phyloP scores from a whole-genome alignment of 2,329 filamentous ascomycete genomes.

The Diplodia sapinea region DNA sequence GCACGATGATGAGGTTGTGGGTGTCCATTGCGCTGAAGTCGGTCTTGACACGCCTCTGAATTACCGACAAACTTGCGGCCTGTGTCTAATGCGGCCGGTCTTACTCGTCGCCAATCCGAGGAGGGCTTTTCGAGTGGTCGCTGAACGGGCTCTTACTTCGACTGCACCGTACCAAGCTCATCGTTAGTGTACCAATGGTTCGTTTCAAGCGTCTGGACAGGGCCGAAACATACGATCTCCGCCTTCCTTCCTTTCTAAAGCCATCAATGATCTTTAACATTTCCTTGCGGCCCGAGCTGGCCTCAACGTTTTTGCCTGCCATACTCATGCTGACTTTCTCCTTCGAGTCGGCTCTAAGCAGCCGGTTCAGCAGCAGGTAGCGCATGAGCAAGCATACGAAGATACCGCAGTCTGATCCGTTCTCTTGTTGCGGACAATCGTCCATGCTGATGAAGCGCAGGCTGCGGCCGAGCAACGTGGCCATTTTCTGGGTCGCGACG shows the following conservation, averaged over 20 bases:
- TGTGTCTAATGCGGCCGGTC: neutral
- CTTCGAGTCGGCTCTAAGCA: slow-evolving; percentile 77
- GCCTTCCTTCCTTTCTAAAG: slow-evolving; percentile 82
- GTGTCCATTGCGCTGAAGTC: neutral
- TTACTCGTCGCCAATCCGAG: slow-evolving; percentile 44
- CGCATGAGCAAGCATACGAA: slow-evolving; percentile 97
- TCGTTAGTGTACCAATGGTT: slow-evolving; percentile 4
- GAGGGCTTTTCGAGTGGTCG: slow-evolving; percentile 44
- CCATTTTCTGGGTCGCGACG: slow-evolving; percentile 71
- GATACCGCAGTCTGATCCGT: slow-evolving; percentile 91
- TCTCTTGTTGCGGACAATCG: slow-evolving; percentile 89
- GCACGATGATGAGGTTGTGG: neutral
- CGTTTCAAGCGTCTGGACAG: neutral
- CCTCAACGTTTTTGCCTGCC: slow-evolving; percentile 82
- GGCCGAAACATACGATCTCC: slow-evolving; percentile 70
- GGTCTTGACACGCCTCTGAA: too few relatives aligned
- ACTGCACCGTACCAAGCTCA: slow-evolving; percentile 33
- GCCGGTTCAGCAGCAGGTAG: slow-evolving; percentile 82
- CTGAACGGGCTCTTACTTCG: slow-evolving; percentile 45
- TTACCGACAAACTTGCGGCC: neutral
- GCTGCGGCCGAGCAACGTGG: slow-evolving; percentile 67
- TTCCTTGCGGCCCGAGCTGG: slow-evolving; percentile 79
- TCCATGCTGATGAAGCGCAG: slow-evolving; percentile 80
- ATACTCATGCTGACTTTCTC: slow-evolving; percentile 96
- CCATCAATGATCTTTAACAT: slow-evolving; percentile 90